Conservation (phyloP, 108 stramenopile genomes). For the Nitzschia inconspicua region DNA sequence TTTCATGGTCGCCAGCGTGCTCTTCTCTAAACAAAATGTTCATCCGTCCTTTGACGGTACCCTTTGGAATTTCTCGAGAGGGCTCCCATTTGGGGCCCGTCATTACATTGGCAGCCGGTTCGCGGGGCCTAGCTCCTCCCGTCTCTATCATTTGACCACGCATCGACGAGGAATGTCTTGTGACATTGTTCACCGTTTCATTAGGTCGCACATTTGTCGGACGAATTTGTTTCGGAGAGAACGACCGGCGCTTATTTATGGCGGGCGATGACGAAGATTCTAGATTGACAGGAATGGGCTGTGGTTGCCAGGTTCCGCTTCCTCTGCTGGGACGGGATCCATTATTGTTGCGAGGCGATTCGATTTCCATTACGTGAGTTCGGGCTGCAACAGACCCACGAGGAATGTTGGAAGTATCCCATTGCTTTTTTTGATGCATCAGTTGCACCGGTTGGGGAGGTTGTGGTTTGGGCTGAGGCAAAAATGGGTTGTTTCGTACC, state of each 20-base stretch:
- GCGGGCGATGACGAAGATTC: too few relatives aligned
- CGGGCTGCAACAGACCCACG: slow-evolving; percentile 20
- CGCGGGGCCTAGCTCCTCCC: too few relatives aligned
- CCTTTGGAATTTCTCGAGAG: slow-evolving; percentile 18
- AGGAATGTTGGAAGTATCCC: slow-evolving; percentile 30
- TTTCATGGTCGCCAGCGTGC: neutral
- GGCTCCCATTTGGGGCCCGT: slow-evolving; percentile 18
- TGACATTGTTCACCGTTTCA: too few relatives aligned
- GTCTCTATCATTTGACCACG: too few relatives aligned
- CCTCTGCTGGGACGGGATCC: too few relatives aligned
- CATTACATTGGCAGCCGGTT: too few relatives aligned
- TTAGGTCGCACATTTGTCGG: too few relatives aligned
- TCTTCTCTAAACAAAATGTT: neutral
- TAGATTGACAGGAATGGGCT: too few relatives aligned
- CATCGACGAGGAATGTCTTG: too few relatives aligned
- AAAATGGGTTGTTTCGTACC: slow-evolving; percentile 33
- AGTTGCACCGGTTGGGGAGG: slow-evolving; percentile 15
- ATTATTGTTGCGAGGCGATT: neutral
- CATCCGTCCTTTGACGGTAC: slow-evolving; percentile 16
- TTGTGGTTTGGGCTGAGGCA: slow-evolving; percentile 13
- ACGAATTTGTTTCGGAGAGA: too few relatives aligned
- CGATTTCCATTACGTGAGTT: slow-evolving; percentile 1
- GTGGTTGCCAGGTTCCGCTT: too few relatives aligned
- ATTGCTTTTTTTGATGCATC: slow-evolving; percentile 30
- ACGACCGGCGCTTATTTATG: too few relatives aligned